Evolutionary conservation across 768 basidiomycete species (phyloP).

Genomic region (Hemileccinum impolitum): DNA sequence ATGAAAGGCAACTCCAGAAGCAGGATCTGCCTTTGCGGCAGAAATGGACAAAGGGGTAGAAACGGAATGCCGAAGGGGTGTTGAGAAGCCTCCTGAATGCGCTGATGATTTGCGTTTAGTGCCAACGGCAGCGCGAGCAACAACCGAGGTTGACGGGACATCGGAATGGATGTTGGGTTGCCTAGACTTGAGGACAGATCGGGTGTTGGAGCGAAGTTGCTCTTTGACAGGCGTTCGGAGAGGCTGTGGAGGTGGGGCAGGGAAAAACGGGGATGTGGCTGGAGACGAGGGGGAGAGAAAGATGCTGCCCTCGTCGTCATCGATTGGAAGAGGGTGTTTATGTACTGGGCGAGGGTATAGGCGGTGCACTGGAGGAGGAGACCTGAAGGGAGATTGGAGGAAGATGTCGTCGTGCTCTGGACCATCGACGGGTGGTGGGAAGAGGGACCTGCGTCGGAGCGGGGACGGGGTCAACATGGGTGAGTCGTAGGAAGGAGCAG

Average conservation of each 20-base stretch:
- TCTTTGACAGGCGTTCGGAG: conserved; percentile 63
- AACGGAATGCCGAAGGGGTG: conserved; percentile 51
- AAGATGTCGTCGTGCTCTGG: conserved; percentile 49
- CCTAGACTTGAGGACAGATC: conserved; percentile 39
- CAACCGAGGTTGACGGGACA: conserved; percentile 5
- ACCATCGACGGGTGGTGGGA: conserved; percentile 28
- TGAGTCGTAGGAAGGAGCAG: conserved; percentile 42
- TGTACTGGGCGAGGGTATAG: conserved; percentile 42
- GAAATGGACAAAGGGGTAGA: conserved; percentile 40
- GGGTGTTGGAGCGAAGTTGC: conserved; percentile 36
- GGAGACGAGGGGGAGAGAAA: conserved; percentile 50
- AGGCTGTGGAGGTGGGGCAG: conserved; percentile 44
- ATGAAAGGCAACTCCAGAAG: conserved; percentile 34
- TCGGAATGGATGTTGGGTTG: conserved; percentile 26
- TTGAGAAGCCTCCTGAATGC: conserved; percentile 46
- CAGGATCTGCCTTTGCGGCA: conserved; percentile 29
- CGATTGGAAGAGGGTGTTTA: conserved; percentile 29
- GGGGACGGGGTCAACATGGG: conserved; percentile 68
- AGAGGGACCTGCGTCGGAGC: conserved; percentile 44
- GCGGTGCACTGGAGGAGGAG: conserved; percentile 43
- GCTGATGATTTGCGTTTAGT: conserved; percentile 62
- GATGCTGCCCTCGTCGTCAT: conserved; percentile 57
- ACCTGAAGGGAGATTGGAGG: conserved; percentile 50
- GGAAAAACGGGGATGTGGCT: conserved; percentile 40
- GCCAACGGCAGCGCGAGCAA: conserved; percentile 41